Percentiles rank a stretch among this genome's conserved stretches.
Evolutionary conservation across 139 green algal species (phyloP).

Genomic region (Closterium sp.): DNA sequence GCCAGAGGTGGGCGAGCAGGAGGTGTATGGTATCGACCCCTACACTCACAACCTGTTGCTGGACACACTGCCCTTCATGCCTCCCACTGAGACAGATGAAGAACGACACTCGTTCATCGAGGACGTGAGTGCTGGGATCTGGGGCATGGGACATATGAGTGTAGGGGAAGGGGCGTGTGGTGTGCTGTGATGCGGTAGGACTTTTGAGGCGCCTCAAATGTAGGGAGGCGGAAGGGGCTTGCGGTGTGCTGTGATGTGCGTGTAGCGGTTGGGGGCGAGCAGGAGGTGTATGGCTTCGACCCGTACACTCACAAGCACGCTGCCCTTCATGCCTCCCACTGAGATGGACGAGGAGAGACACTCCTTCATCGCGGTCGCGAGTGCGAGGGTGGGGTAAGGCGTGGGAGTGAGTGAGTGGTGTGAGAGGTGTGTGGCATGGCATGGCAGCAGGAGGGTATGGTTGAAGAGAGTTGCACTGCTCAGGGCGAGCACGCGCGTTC

Average conservation of each 20-base stretch:
- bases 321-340: conserved; percentile 3
- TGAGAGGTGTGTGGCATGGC: too few species aligned
- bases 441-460: too few species aligned
- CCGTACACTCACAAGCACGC: conserved; percentile 36
- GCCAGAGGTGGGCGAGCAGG: conserved; percentile 47
- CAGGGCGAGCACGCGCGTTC: too few species aligned
- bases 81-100: conserved; percentile 21
- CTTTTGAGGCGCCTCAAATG: neutral
- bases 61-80: conserved; percentile 28
- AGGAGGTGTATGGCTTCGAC: conserved; percentile 44
- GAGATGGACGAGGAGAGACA: conserved; percentile 24
- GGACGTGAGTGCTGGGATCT: neutral
- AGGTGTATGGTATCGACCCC: conserved; percentile 53
- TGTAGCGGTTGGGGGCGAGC: neutral
- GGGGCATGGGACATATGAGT: too few species aligned
- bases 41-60: conserved; percentile 49
- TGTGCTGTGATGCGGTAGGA: neutral
- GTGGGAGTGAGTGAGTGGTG: neutral
- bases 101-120: conserved; percentile 40
- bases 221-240: too few species aligned
- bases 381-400: neutral
- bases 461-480: too few species aligned
- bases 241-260: neutral
- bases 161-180: too few species aligned
- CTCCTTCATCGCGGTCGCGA: conserved; percentile 43